These are phyloP conservation scores for Nicotiana tomentosiformis DNA, from an alignment of 257 asterid genomes.

Conservation along the genomic window DNA sequence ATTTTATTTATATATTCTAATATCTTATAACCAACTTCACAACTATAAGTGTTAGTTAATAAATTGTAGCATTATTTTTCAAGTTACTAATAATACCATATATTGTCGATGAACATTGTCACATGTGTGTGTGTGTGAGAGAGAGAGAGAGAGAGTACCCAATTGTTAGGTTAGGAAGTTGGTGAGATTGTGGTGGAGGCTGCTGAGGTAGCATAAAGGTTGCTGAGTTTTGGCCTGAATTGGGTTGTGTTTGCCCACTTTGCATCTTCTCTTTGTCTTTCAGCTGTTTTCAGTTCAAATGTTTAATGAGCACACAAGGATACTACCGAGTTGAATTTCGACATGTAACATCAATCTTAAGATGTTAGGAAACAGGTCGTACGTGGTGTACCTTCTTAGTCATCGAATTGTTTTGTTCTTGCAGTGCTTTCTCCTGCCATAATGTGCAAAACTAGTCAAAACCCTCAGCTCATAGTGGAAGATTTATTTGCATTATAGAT, in stretches of 20 bases:
- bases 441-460: not conserved
- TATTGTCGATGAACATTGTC: not conserved
- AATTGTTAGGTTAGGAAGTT: slow-evolving; percentile 23
- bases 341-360: not conserved
- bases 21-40: too few relatives aligned
- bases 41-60: too few relatives aligned
- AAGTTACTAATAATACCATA: not conserved
- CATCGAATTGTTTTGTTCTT: slow-evolving; percentile 43
- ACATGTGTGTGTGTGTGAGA: not conserved
- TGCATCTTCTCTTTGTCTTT: slow-evolving; percentile 33
- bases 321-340: not conserved
- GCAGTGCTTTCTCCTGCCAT: slow-evolving; percentile 59
- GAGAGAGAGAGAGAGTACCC: slow-evolving; percentile 28
- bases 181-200: slow-evolving; percentile 16
- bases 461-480: not conserved
- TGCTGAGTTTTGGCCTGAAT: slow-evolving; percentile 16
- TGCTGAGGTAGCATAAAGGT: slow-evolving; percentile 10
- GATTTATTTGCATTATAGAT: not conserved
- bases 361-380: not conserved
- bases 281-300: slow-evolving; percentile 23
- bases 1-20: not conserved
- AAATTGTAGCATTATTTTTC: not conserved
- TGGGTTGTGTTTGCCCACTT: slow-evolving; percentile 9
- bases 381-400: slow-evolving; percentile 41
- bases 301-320: not conserved